Evolutionary conservation across 2,329 filamentous ascomycete genomes (phyloP).

Genomic region (Neurospora crassa): DNA sequence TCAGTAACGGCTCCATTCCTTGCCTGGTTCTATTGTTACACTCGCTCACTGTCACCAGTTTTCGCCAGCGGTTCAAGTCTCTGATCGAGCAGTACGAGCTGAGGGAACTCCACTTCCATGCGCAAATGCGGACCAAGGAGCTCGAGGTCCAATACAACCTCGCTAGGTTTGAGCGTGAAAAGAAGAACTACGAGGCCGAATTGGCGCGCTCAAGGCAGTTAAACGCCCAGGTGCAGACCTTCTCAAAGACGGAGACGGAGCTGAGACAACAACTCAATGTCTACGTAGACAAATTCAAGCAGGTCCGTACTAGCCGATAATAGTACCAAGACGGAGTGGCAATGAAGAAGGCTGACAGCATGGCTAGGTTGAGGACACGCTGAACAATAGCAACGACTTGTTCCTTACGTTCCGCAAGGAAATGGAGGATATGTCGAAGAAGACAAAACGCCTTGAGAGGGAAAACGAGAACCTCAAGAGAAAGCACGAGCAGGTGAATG

Average conservation of each 20-base stretch:
- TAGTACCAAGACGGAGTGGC: slow-evolving; percentile 1
- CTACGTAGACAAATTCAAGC: slow-evolving; percentile 99
- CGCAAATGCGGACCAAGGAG: slow-evolving; percentile 86
- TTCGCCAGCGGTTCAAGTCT: slow-evolving; percentile 83
- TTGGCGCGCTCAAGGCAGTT: slow-evolving; percentile 70
- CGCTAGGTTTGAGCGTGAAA: slow-evolving; percentile 80
- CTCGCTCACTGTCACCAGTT: slow-evolving; percentile 45
- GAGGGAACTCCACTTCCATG: slow-evolving; percentile 88
- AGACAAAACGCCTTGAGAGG: slow-evolving; percentile 92
- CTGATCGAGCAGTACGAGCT: slow-evolving; percentile 96
- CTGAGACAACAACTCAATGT: slow-evolving; percentile 92
- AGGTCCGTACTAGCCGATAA: slow-evolving; percentile 52
- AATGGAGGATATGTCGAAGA: slow-evolving; percentile 99
- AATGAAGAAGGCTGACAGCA: slow-evolving; percentile 14
- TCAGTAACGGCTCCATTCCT: slow-evolving; percentile 34
- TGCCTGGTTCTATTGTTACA: slow-evolving; percentile 8
- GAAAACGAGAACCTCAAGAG: slow-evolving; percentile 86
- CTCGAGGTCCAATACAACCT: slow-evolving; percentile 89
- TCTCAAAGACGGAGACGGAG: slow-evolving; percentile 92
- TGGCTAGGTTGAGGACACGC: slow-evolving; percentile 86
- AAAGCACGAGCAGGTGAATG: slow-evolving; percentile 87
- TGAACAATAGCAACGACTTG: slow-evolving; percentile 96
- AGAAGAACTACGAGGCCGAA: slow-evolving; percentile 79
- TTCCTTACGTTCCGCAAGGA: slow-evolving; percentile 96
- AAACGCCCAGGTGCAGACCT: slow-evolving; percentile 85